Evolutionary conservation across 2,329 filamentous ascomycete species (phyloP).

Genomic region (Colletotrichum musicola): DNA sequence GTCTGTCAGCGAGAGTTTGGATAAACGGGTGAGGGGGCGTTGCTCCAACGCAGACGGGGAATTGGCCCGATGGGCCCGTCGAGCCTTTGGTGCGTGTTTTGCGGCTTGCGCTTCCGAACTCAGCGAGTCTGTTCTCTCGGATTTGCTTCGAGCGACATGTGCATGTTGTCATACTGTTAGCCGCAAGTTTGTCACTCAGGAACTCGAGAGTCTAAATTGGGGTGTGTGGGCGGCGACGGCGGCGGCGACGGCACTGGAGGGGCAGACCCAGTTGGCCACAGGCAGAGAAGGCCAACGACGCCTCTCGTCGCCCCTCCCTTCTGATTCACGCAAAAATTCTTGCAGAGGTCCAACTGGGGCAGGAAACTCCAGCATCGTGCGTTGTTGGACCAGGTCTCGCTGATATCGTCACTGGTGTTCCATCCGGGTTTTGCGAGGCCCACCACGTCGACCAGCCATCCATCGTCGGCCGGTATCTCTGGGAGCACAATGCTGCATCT

Average conservation of each 20-base stretch:
- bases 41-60: conserved; percentile 5
- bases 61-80: conserved; percentile 7
- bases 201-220: neutral
- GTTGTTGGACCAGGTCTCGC: neutral
- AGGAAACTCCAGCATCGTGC: neutral
- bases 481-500: neutral
- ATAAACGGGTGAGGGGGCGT: neutral
- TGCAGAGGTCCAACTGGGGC: neutral
- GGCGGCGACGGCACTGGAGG: neutral
- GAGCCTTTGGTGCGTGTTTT: conserved; percentile 4
- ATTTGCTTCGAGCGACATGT: too few relatives aligned
- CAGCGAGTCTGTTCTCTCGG: neutral
- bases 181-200: neutral
- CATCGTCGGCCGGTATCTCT: neutral
- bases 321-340: conserved; percentile 14
- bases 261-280: neutral
- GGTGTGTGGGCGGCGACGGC: neutral
- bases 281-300: neutral
- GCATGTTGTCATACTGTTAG: neutral
- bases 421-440: conserved; percentile 28
- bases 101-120: conserved; percentile 6
- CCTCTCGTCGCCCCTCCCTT: neutral
- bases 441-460: conserved; percentile 31
- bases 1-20: conserved; percentile 11
- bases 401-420: conserved; percentile 35